phyloP scores from a whole-genome alignment of 768 basidiomycete species.

The Termitomyces sp. region DNA sequence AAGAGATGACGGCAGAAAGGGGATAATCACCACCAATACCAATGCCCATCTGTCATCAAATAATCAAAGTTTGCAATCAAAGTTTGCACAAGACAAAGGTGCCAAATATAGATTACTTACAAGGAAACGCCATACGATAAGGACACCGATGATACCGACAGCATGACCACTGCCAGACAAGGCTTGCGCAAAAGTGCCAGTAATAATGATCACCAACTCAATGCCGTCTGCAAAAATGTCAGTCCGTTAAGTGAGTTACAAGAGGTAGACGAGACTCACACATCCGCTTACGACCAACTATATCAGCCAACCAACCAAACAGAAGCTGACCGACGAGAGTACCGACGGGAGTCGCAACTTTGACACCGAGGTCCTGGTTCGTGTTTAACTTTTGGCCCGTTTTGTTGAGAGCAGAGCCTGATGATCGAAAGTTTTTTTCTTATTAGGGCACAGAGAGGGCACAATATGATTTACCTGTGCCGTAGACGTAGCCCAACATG shows the following conservation, averaged over 20 bases:
- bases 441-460: neutral
- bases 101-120: constrained; percentile 28
- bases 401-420: neutral
- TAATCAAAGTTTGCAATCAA: too few species aligned
- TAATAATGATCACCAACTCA: constrained; percentile 76
- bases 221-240: constrained; percentile 44
- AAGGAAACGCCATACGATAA: constrained; percentile 82
- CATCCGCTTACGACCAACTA: constrained; percentile 74
- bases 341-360: constrained; percentile 75
- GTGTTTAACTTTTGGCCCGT: constrained; percentile 33
- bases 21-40: constrained; percentile 97
- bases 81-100: neutral
- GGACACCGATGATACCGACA: constrained; percentile 65
- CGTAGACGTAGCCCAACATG: constrained; percentile 84
- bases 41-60: constrained; percentile 64
- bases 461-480: constrained; percentile 21
- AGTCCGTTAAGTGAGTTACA: constrained; percentile 16
- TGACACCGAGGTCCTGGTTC: constrained; percentile 75
- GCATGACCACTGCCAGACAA: constrained; percentile 62
- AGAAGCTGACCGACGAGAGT: constrained; percentile 70
- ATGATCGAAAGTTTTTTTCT: neutral
- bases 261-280: constrained; percentile 37
- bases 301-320: constrained; percentile 78
- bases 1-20: constrained; percentile 78
- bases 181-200: constrained; percentile 75